phyloP scores from a whole-genome alignment of 2,329 filamentous ascomycete species.

The Verticillium dahliae region DNA sequence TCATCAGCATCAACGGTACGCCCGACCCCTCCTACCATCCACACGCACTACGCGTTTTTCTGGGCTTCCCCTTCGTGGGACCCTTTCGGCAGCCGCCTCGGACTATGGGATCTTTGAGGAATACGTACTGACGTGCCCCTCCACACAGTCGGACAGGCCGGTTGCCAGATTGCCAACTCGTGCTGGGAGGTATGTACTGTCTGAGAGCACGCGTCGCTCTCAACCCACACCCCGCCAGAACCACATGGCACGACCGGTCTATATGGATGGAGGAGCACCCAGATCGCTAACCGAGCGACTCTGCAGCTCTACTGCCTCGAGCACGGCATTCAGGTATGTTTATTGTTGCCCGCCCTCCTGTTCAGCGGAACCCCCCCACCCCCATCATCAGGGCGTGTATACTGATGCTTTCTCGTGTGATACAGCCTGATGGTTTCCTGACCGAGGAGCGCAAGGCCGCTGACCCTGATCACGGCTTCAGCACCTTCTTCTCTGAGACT shows the following conservation, averaged over 20 bases:
- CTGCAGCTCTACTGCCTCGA: constrained; percentile 97
- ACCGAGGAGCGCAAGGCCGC: constrained; percentile 94
- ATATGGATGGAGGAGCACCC: not conserved
- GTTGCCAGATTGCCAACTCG: constrained; percentile 99
- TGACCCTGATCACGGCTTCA: constrained; percentile 95
- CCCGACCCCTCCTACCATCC: constrained; percentile 18
- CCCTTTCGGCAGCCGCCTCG: not conserved
- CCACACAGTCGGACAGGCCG: constrained; percentile 91
- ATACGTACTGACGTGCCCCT: not conserved
- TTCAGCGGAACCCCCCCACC: not conserved
- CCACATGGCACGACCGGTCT: not conserved
- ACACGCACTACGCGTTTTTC: constrained; percentile 26
- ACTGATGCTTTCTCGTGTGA: constrained; percentile 4
- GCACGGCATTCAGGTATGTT: constrained; percentile 93
- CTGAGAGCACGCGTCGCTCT: not conserved
- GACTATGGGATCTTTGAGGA: not conserved
- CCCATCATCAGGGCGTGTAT: not conserved
- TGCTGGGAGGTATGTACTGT: constrained; percentile 92
- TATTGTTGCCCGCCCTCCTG: not conserved
- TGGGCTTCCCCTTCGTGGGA: constrained; percentile 9
- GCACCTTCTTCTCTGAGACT: constrained; percentile 99
- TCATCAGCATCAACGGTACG: constrained; percentile 98
- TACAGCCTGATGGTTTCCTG: constrained; percentile 95
- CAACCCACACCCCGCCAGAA: not conserved
- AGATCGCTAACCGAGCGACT: constrained; percentile 4